Base-by-base conservation (phyloP, 768 basidiomycete genomes). In the Lactifluus pinguis region DNA sequence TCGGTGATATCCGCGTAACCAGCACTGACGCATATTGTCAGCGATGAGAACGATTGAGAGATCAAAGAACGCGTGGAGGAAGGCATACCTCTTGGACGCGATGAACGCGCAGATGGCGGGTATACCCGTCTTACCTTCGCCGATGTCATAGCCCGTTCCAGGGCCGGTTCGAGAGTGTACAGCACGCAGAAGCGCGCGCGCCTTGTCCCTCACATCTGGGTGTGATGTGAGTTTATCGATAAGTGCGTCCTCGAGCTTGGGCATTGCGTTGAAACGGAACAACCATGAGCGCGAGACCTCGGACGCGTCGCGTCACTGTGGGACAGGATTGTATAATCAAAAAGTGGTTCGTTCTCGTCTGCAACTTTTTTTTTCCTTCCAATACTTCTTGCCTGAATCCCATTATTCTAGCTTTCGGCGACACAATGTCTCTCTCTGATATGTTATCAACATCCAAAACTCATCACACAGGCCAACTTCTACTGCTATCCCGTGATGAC, bases 91-190 rank as follows among this genome's bases (percentile, higher is more conserved):
- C 69, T 76, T 71, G 7, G 79, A 81, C 25, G 81, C 80, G 50
- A 83, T 68, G 55, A 75, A 74, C 30, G 80, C 77, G 62, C 80
- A 82, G 34, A 80, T 76, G 6, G 82, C 80, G 17, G 79, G 73
- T 34, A 82, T 58, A 21, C 77, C 81, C 4, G 70, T 70, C 2
- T 67, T 69, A 14, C 71, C 71, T 21, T 75, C 62, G 4, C 76
- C 73, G 3, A 82, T 61, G 19, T 77, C 72, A 55, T 74, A 74
- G 6, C 82, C 82, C 8, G 80, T 79, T n/a, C 81, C 81, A 15
- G 73, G 76, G 2, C 69, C 73, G 14, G 80, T 82, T 63, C 72
- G 78, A 4, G 73, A 65, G 49, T 73, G 70, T 1, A 76, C 78
- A 3, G 70, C 60, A 13, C 74, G 71, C 2, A 79, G 55, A 6